Evolutionary conservation across 352 stramenopile species (phyloP), one percentile per base, ranked within the genome.

Genomic region (Thalassiosira livingstoniorum): DNA sequence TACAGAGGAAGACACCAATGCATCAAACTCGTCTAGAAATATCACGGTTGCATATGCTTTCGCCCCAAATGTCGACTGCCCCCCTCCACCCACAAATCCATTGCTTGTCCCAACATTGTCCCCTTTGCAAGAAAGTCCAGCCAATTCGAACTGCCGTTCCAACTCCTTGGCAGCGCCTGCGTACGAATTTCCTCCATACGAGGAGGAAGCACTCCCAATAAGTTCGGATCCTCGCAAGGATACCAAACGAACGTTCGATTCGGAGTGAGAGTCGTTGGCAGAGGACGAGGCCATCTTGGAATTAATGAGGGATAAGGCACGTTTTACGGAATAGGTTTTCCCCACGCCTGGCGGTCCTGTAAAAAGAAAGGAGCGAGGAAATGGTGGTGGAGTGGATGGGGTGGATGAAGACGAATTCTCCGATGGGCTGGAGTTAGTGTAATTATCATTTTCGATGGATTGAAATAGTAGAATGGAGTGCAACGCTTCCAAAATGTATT

Each of bases 21-120:
- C 85, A 77, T 94, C 90, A 61, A 77, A 92, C 76, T 94, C 90
- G 65, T 94, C 90, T 54, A 93, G 62, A 78, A 94, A 93, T 23
- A 94, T 57, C 18, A 94, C 39, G 4, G 55, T 58, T 18, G 87
- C 70, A 43, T 71, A 66, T 74, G 53, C 37, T 61, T 29, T 53
- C 51, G 13, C 4, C 39, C 43, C n/a, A 23, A 18, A n/a, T 7
- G 1, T 25, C 11, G 43, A 42, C 4, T 34, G 15, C 3, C 23
- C 53, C 4, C 2, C 3, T 21, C 32, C 54, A 21, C 29, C 31
- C 1, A 29, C 51, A 39, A 34, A 18, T 2, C 55, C 62, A 27
- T 47, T 60, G 27, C 13, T 47, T 18, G 25, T 51, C 11, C 18
- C 58, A 21, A 21, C 29, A 64, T 4, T 34, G 47, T 54, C 29